Base-by-base conservation (phyloP, 768 basidiomycete species). In the Russula virescens region DNA sequence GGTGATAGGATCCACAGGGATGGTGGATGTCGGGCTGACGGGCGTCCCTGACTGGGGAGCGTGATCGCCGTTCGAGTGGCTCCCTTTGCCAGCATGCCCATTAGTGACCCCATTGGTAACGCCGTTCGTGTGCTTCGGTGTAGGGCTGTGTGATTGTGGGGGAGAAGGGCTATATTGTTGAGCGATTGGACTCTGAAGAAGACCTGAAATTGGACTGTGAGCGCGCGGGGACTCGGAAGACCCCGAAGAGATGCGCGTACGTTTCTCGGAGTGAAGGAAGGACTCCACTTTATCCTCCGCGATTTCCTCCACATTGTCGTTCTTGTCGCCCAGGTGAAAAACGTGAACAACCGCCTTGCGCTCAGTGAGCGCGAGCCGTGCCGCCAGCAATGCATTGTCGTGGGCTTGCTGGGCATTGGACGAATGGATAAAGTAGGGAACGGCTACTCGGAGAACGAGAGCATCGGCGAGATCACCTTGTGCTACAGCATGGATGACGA, bases 381-480 rank as follows among this genome's bases (percentile, higher is more conserved):
- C 85, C 18, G 93, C 92, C 19, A 98, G 81, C 40, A 98, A 76
- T 26, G 93, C 89, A 73, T 98, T 87, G 71, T 95, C 91, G 68
- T 96, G 89, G 4, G 94, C 91, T 70, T 94, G 82, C 71, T 93
- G 89, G 3, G 84, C 72, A 1, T 82, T 84, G 40, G 83, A 80
- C 7, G 93, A 95, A 69, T 95, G 79, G 55, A 98, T 68, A 71
- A 94, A 87, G 75, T 86, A 91, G 31, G 90, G 89, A 6, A 91
- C 83, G 21, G 85, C 80, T n/a, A 88, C 83, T 45, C 87, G 86
- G 61, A 96, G 85, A 14, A 87, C 76, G 46, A 95, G 80, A 45
- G 85, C 84, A 66, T 89, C 85, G 38, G 89, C 83, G 48, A 94
- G 81, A 71, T 91, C 86, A 62, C 82, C 77, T 48, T 75, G 72